Evolutionary conservation across 148 eudicot genomes (phyloP), one percentile per base, ranked within the genome.

Genomic region (Fallopia convolvulus): DNA sequence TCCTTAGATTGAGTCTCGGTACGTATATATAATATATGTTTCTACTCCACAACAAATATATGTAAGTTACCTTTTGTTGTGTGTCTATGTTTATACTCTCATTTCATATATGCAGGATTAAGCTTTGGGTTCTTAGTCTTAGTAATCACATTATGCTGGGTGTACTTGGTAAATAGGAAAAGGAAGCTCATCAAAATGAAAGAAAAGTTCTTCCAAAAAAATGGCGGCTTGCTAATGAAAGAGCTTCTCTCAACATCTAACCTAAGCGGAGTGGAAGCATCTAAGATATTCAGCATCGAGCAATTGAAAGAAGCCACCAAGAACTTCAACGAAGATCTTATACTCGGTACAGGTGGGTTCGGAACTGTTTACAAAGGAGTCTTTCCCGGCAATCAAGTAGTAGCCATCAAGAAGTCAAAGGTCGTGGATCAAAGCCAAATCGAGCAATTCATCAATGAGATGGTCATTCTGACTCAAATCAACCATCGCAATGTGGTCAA

Each of bases 111-210:
- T 66, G 61, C 77, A 78, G 81, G 81, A 3, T 12, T 79, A 42
- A 56, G 55, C 46, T 47, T 75, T 17, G 76, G 78, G 39, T 40
- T 75, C 13, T 10, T 75, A 18, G 14, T 56, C 44, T 47, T 60
- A 18, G 0, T 58, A 18, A 12, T 49, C 23, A 0, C 63, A 13
- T 10, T 49, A 5, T 1, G 73, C 4, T 79, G 44, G 18, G 18
- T 74, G 26, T 76, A 71, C 60, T 36, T 75, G 56, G 46, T n/a
- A 49, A 23, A 8, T 4, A 72, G 15, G 17, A 58, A 36, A 8
- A 56, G 44, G 36, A 76, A 76, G 61, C 74, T 75, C 0, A 56
- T 76, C 18, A 79, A 79, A 71, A 49, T 46, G 39, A 75, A 52
- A 41, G 74, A 79, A 48, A 71, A 79, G 49, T 75, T 74, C 77